Percentiles rank a stretch among this genome's conserved stretches.
phyloP scores from a whole-genome alignment of 495 filamentous ascomycete genomes.

The Aspergillus haitiensis region DNA sequence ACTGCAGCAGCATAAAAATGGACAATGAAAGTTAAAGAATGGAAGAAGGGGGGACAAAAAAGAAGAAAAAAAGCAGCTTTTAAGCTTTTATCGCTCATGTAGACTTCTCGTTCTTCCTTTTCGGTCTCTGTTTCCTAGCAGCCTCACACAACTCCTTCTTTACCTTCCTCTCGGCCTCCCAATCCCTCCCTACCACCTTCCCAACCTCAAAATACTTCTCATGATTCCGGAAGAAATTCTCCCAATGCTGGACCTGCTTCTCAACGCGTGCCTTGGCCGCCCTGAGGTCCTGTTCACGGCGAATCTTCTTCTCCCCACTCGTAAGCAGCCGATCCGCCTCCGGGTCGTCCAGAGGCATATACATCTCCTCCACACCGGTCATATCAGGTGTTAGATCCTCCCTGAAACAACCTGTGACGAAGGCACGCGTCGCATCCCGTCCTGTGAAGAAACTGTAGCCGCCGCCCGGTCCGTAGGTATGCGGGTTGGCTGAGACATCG shows the following conservation, averaged over 20 bases:
- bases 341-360: conserved; percentile 67
- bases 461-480: conserved; percentile 86
- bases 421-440: conserved; percentile 81
- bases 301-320: conserved; percentile 53
- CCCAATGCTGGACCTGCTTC: conserved; percentile 48
- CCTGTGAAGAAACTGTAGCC: conserved; percentile 87
- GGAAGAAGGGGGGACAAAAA: too few species aligned
- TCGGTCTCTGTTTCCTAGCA: conserved; percentile 44
- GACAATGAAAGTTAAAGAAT: neutral
- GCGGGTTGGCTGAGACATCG: conserved; percentile 76
- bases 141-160: conserved; percentile 51
- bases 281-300: conserved; percentile 55
- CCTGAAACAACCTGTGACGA: conserved; percentile 95
- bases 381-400: conserved; percentile 81
- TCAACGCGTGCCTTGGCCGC: conserved; percentile 43
- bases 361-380: conserved; percentile 86
- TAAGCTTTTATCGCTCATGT: too few species aligned
- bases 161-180: conserved; percentile 29
- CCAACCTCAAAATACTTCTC: conserved; percentile 75
- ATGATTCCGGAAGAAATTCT: conserved; percentile 72
- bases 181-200: conserved; percentile 48
- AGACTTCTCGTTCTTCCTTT: conserved; percentile 32
- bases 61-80: too few species aligned
- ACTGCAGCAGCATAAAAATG: neutral
- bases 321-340: conserved; percentile 46